phyloP scores from a whole-genome alignment of 192 early-diverging fungal species.

The Mortierella claussenii region DNA sequence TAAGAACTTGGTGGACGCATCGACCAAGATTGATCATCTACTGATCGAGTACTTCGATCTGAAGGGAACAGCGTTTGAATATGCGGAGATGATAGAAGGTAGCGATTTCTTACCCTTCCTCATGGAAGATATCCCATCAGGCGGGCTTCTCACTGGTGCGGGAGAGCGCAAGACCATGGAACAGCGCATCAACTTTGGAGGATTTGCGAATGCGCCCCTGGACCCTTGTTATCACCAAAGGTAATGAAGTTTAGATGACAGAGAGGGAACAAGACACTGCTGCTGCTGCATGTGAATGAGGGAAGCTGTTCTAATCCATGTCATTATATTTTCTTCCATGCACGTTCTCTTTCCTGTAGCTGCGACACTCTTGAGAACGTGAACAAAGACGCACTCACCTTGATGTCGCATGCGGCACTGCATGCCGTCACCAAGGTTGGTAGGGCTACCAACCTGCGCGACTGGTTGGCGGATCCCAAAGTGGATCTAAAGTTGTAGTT shows the following conservation, averaged over 20 bases:
- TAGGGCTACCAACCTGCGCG: constrained; percentile 34
- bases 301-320: no score
- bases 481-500: not conserved
- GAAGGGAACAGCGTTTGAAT: constrained; percentile 58
- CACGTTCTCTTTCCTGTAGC: constrained; percentile 16
- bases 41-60: constrained; percentile 68
- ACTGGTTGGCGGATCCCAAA: constrained; percentile 22
- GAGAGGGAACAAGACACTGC: no score
- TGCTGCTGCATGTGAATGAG: no score
- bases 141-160: constrained; percentile 73
- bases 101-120: constrained; percentile 78
- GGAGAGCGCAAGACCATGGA: constrained; percentile 66
- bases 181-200: constrained; percentile 66
- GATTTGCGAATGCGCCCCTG: constrained; percentile 69
- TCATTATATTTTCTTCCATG: no score
- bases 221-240: constrained; percentile 77
- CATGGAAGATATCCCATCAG: constrained; percentile 68
- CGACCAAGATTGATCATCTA: constrained; percentile 65
- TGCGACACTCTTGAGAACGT: constrained; percentile 76
- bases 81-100: constrained; percentile 69
- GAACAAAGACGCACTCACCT: constrained; percentile 61
- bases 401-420: constrained; percentile 50
- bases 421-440: constrained; percentile 40
- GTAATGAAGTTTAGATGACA: constrained; percentile 4
- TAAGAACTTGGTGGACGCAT: constrained; percentile 54